Conservation (phyloP, 208 protist genomes). For the Acanthamoeba quina region DNA sequence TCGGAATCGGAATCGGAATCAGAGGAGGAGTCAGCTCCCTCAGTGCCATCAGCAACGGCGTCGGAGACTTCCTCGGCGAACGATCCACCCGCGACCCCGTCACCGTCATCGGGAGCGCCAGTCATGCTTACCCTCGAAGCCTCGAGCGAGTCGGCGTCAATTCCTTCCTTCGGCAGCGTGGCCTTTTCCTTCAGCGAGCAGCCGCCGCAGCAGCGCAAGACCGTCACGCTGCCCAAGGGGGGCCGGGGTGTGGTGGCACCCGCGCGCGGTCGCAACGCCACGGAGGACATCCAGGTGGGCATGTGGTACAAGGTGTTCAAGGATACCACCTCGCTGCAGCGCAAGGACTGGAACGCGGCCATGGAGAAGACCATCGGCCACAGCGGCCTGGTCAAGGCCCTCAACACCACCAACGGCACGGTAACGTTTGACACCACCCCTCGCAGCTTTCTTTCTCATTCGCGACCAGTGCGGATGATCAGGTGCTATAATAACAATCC, state of each 20-base stretch:
- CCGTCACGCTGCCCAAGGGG: not conserved
- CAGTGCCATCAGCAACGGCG: too few relatives aligned
- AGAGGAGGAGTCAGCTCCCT: too few relatives aligned
- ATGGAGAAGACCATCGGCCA: constrained; percentile 69
- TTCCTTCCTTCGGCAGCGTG: not conserved
- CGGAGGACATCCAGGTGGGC: constrained; percentile 38
- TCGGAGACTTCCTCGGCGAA: too few relatives aligned
- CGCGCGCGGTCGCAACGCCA: not conserved
- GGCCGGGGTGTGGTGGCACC: not conserved
- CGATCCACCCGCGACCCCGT: too few relatives aligned
- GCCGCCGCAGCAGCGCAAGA: not conserved
- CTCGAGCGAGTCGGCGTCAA: not conserved
- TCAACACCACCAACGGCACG: not conserved
- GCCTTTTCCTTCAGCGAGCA: not conserved
- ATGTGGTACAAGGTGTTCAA: constrained; percentile 74
- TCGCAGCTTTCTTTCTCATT: too few relatives aligned
- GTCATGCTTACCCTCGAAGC: not conserved
- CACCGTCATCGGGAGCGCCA: too few relatives aligned
- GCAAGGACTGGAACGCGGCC: constrained; percentile 35
- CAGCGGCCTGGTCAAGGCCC: constrained; percentile 12
- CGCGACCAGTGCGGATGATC: too few relatives aligned
- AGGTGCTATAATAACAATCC: too few relatives aligned
- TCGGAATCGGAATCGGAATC: too few relatives aligned
- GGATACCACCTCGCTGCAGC: not conserved
- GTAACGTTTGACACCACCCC: not conserved